These are phyloP conservation scores for Geranium incanum DNA, from an alignment of 441 rosid species.

Conservation along the genomic window DNA sequence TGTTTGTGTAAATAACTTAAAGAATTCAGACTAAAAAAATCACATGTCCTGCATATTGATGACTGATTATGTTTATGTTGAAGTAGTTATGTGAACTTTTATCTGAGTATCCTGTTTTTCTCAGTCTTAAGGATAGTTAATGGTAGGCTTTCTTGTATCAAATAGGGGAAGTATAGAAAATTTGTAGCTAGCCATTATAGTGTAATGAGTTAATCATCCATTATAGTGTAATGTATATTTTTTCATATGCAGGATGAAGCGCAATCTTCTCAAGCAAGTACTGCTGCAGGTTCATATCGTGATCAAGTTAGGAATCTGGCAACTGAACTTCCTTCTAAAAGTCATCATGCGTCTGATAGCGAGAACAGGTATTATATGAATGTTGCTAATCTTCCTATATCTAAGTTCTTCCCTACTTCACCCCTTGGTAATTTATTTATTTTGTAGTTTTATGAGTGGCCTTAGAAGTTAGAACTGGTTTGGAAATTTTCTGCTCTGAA, in stretches of 20 bases:
- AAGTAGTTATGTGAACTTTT: background rate
- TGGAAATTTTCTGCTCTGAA: background rate
- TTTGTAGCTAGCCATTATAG: background rate
- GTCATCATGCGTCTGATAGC: conserved; percentile 30
- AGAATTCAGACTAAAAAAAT: background rate
- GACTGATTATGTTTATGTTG: background rate
- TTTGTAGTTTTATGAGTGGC: background rate
- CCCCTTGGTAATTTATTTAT: background rate
- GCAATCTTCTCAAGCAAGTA: conserved; percentile 32
- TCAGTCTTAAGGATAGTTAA: background rate
- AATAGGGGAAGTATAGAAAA: background rate
- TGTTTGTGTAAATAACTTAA: background rate
- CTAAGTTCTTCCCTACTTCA: background rate
- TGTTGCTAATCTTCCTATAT: background rate
- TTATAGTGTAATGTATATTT: background rate
- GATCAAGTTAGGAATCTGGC: conserved; percentile 38
- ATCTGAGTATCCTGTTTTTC: background rate
- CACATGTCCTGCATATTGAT: background rate
- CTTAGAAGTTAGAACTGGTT: background rate
- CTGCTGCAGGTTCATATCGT: conserved; percentile 32
- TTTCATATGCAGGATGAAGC: conserved; percentile 49
- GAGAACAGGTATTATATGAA: conserved; percentile 45
- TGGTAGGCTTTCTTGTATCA: background rate
- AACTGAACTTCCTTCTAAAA: conserved; percentile 37
- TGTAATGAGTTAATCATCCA: background rate